These are phyloP conservation scores for Pyricularia sp. DNA, from an alignment of 2,329 filamentous ascomycete genomes.

Conservation along the genomic window DNA sequence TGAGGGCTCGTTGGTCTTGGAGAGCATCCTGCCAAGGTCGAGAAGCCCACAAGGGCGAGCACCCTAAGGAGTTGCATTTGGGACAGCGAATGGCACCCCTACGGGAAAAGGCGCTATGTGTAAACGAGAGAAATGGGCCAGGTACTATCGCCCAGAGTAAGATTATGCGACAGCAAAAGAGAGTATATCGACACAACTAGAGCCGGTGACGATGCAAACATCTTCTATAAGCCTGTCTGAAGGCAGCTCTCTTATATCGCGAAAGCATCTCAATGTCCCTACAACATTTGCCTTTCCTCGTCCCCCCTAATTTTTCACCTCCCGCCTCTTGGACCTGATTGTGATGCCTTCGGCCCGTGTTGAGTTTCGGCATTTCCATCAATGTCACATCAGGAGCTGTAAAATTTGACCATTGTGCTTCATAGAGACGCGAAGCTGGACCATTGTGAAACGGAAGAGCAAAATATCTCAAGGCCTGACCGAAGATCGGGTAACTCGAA, in stretches of 20 bases:
- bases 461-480: neutral
- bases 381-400: neutral
- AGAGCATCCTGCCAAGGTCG: neutral
- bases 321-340: neutral
- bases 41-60: neutral
- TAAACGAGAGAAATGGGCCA: neutral
- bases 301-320: neutral
- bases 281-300: neutral
- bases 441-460: neutral
- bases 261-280: neutral
- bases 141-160: neutral
- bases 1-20: neutral
- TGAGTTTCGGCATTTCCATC: neutral
- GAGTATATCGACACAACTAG: neutral
- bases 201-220: neutral
- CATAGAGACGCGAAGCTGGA: neutral
- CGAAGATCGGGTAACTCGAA: neutral
- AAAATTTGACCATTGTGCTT: neutral
- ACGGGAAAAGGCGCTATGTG: neutral
- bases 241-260: neutral
- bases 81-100: neutral
- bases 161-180: neutral
- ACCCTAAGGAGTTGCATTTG: neutral
- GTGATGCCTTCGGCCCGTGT: neutral
- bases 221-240: no score